Evolutionary conservation across 257 asterid species (phyloP), one percentile per base, ranked within the genome.

Genomic region (Solanum sitiens): DNA sequence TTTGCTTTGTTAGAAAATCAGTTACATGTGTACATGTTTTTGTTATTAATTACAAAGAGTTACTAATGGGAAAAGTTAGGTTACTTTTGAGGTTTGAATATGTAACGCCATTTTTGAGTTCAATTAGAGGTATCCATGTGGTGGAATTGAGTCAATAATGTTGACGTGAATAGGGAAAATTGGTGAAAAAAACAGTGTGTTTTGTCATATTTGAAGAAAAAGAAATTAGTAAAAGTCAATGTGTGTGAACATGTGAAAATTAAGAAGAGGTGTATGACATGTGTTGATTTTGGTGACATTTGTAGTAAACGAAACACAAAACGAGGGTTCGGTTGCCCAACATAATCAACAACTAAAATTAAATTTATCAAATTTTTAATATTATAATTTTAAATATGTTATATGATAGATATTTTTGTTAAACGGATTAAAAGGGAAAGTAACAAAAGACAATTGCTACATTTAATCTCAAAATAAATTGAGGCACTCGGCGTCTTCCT

Each of bases 61-160:
- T 30, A 80, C 85, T 13, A 14, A 8, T 79, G 1, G 65, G 84
- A 6, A 47, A 80, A 27, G 65, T 45, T 47, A 27, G 68, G 68
- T 80, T 47, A 80, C 85, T 27, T 18, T 9, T 82, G 30, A 82
- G 4, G 32, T 79, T 16, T 82, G 45, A 82, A 10, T 50, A 50
- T 30, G 85, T 82, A 82, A 82, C 85, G 85, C 45, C 70, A 27
- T 20, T 0, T 10, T 80, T 79, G 25, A 21, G n/a, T 59, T 67
- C 87, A 45, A 75, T 44, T 39, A 89, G n/a, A 79, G 80, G 89
- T 74, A n/a, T 37, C 75, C 74, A 68, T 63, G 47, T 77, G 83
- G 84, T 83, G 85, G 89, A 83, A 87, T 71, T 70, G 63, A 84
- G 83, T 86, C 85, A 80, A 75, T 32, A 77, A 83, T 84, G 83